Evolutionary conservation across 768 basidiomycete genomes (phyloP).

Genomic region (Tulasnella sp.): DNA sequence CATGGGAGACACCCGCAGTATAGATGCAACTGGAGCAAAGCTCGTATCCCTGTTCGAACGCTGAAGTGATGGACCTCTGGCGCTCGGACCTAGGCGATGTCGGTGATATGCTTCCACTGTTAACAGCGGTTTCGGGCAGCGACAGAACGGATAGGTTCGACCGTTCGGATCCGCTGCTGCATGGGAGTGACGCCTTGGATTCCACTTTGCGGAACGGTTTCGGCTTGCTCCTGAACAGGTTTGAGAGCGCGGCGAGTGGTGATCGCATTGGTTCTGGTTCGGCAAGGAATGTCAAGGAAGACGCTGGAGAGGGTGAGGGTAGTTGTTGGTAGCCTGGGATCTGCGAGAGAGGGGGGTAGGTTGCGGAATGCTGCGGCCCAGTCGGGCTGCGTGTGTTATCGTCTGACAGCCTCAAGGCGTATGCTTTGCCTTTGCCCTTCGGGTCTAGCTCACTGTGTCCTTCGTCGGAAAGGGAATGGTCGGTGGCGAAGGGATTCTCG

Average conservation of each 20-base stretch:
- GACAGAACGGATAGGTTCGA: slow-evolving; percentile 10
- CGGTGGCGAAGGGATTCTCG: background rate
- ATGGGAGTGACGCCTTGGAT: slow-evolving; percentile 5
- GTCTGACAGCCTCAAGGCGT: slow-evolving; percentile 29
- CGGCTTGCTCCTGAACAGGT: slow-evolving; percentile 14
- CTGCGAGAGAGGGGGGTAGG: slow-evolving; percentile 14
- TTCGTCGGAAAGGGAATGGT: background rate
- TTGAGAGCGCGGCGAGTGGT: slow-evolving; percentile 6
- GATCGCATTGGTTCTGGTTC: background rate
- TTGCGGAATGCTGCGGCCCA: slow-evolving; percentile 37
- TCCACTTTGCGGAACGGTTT: slow-evolving; percentile 16
- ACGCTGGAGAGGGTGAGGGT: background rate
- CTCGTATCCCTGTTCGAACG: slow-evolving; percentile 59
- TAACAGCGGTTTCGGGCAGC: slow-evolving; percentile 14
- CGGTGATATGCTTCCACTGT: background rate
- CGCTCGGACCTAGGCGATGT: slow-evolving; percentile 23
- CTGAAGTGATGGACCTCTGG: slow-evolving; percentile 14
- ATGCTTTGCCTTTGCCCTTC: slow-evolving; percentile 54
- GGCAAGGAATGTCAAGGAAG: slow-evolving; percentile 14
- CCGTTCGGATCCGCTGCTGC: slow-evolving; percentile 4
- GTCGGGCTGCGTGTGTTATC: slow-evolving; percentile 38
- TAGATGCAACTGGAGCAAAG: slow-evolving; percentile 80
- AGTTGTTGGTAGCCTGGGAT: slow-evolving; percentile 15
- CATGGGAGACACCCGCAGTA: slow-evolving; percentile 71
- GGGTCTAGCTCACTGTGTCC: slow-evolving; percentile 28